Evolutionary conservation across 2,329 filamentous ascomycete genomes (phyloP), one percentile per base, ranked within the genome.

Genomic region (Ophiosphaerella narmari): DNA sequence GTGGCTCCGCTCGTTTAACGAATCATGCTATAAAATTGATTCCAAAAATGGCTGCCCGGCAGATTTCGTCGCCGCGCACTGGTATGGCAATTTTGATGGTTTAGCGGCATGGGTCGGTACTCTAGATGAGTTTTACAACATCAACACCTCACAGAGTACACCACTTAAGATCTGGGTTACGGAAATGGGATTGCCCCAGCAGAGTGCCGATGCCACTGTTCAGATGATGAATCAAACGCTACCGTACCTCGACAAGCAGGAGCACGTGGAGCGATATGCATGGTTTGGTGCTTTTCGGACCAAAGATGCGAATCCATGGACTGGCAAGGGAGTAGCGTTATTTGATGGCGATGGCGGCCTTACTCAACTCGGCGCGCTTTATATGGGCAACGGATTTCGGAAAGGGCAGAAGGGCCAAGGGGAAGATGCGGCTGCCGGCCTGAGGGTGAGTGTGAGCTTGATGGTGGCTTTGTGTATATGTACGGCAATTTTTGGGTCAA

Each of bases 1-100:
- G 0, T 94, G 90, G 90, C 73, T 92, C 43, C 70, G 77, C 57
- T 75, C 83, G 44, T 92, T 90, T 66, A 81, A 90, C 49, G 78
- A 75, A 4, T 84, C 82, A 45, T 91, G 77, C 47, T 70, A 68
- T 34, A 56, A 69, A 0, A 67, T 71, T 23, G 70, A 72, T 33
- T 31, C 46, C 0, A 50, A 69, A 21, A 70, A 73, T 29, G 78
- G 78, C 1, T 83, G 80, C 55, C 71, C 70, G 0, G 66, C 74
- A 6, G 79, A 82, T 52, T 82, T 82, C 58, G 66, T 83, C 8
- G 75, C 80, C 0, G 70, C 78, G 14, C 80, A 82, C 57, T 82
- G 75, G 74, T 83, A 83, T 46, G 88, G 88, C 14, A 82, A 85
- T 52, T 90, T 89, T 60, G 82, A 82, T 29, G 87, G 87, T 0